phyloP scores from a whole-genome alignment of 2,329 filamentous ascomycete genomes.

The Microdochium paspali region DNA sequence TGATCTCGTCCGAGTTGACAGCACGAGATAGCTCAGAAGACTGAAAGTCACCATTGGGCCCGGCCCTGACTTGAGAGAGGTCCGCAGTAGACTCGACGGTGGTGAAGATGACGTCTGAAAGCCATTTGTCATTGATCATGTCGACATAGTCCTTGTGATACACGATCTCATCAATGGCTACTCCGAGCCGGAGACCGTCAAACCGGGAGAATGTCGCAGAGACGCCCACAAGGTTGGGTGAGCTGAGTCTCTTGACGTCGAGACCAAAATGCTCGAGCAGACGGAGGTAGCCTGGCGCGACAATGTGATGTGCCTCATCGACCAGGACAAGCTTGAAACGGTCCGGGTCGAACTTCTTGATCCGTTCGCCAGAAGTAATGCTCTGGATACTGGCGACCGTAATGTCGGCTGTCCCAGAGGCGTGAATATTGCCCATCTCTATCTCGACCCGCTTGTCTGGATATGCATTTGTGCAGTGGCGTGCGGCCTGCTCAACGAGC shows the following conservation, averaged over 20 bases:
- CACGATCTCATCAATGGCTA: conserved; percentile 88
- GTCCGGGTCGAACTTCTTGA: conserved; percentile 72
- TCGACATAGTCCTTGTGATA: conserved; percentile 72
- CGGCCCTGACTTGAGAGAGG: conserved; percentile 58
- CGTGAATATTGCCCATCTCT: conserved; percentile 76
- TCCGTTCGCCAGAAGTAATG: conserved; percentile 64
- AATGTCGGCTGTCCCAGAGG: conserved; percentile 78
- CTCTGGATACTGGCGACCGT: conserved; percentile 87
- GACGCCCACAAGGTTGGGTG: conserved; percentile 74
- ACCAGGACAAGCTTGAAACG: conserved; percentile 86
- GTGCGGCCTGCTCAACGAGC: conserved; percentile 86
- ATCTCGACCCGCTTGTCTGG: conserved; percentile 75
- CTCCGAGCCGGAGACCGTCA: conserved; percentile 73
- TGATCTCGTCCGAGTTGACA: conserved; percentile 74
- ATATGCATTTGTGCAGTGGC: conserved; percentile 74
- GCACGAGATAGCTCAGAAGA: conserved; percentile 65
- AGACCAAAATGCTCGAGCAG: conserved; percentile 73
- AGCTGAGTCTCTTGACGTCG: conserved; percentile 31
- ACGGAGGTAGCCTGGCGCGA: conserved; percentile 69
- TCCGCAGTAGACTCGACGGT: conserved; percentile 80
- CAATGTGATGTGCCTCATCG: conserved; percentile 95
- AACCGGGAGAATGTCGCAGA: conserved; percentile 73
- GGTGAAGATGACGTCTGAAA: conserved; percentile 87
- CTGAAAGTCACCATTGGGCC: conserved; percentile 69
- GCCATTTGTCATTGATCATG: conserved; percentile 74